A percentile compares a stretch with the other conserved stretches of the same genome.
Evolutionary conservation across 78 protist species (phyloP).

Genomic region (Dictyostelium citrinum): DNA sequence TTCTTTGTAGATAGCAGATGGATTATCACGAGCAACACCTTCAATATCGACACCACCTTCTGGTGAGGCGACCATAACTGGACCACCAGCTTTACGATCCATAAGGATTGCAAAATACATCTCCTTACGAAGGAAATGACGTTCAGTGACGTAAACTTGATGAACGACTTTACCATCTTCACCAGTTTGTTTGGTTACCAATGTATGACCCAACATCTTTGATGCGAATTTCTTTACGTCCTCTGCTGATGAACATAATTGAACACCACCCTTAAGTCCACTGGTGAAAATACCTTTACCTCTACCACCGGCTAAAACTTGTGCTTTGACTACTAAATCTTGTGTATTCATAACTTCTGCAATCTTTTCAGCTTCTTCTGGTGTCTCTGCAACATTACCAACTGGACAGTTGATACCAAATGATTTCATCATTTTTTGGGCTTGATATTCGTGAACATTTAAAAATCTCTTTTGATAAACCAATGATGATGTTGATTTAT

Average conservation of each 20-base stretch:
- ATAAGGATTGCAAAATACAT: constrained; percentile 96
- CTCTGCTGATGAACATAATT: constrained; percentile 42
- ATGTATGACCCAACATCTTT: constrained; percentile 94
- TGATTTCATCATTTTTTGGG: constrained; percentile 56
- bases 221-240: constrained; percentile 70
- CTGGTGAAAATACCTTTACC: constrained; percentile 97
- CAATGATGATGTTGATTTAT: background rate
- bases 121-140: constrained; percentile 83
- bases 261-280: constrained; percentile 95
- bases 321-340: constrained; percentile 93
- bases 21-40: constrained; percentile 82
- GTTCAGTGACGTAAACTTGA: constrained; percentile 83
- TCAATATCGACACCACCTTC: constrained; percentile 98
- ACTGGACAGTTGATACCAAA: constrained; percentile 76
- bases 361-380: constrained; percentile 79
- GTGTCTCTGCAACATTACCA: constrained; percentile 77
- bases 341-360: constrained; percentile 62
- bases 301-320: constrained; percentile 98
- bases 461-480: constrained; percentile 51
- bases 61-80: constrained; percentile 77
- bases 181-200: constrained; percentile 96
- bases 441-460: constrained; percentile 82
- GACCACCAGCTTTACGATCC: constrained; percentile 92
- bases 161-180: constrained; percentile 71
- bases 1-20: constrained; percentile 82